phyloP scores from a whole-genome alignment of 1,284 basidiomycete species.

The Boletus smithii region DNA sequence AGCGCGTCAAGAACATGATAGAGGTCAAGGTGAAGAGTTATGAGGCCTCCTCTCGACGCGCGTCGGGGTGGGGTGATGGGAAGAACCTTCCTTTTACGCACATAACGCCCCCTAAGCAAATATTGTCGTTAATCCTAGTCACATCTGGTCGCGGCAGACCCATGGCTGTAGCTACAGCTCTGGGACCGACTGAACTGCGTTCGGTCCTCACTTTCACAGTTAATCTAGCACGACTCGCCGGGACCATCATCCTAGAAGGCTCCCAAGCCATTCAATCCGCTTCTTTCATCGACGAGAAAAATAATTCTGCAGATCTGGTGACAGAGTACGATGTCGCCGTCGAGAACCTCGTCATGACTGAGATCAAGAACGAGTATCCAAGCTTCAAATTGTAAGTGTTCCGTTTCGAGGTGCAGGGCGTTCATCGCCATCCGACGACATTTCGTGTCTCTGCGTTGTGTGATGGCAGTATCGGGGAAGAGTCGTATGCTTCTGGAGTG shows the following conservation, averaged over 20 bases:
- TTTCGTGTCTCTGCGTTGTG: background rate
- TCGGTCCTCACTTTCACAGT: constrained; percentile 71
- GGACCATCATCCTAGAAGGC: constrained; percentile 66
- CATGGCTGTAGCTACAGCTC: too few relatives aligned
- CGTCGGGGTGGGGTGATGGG: too few relatives aligned
- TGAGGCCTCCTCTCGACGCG: too few relatives aligned
- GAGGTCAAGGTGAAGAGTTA: too few relatives aligned
- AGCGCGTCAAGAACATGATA: too few relatives aligned
- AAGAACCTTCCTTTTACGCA: constrained; percentile 29
- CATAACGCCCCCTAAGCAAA: too few relatives aligned
- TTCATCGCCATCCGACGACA: background rate
- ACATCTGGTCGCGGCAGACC: too few relatives aligned
- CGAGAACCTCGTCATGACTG: constrained; percentile 77
- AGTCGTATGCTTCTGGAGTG: constrained; percentile 75
- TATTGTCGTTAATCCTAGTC: too few relatives aligned
- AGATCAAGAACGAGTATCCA: constrained; percentile 69
- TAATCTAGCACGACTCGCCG: constrained; percentile 65
- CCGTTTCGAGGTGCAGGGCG: constrained; percentile 1
- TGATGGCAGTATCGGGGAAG: constrained; percentile 80
- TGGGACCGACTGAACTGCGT: constrained; percentile 40
- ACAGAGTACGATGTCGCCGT: constrained; percentile 94
- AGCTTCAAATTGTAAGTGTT: constrained; percentile 74
- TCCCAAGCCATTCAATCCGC: constrained; percentile 64
- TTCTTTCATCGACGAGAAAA: constrained; percentile 72
- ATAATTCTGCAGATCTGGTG: constrained; percentile 89